phyloP scores from a whole-genome alignment of 768 basidiomycete species.

The Coprinopsis cinerea region DNA sequence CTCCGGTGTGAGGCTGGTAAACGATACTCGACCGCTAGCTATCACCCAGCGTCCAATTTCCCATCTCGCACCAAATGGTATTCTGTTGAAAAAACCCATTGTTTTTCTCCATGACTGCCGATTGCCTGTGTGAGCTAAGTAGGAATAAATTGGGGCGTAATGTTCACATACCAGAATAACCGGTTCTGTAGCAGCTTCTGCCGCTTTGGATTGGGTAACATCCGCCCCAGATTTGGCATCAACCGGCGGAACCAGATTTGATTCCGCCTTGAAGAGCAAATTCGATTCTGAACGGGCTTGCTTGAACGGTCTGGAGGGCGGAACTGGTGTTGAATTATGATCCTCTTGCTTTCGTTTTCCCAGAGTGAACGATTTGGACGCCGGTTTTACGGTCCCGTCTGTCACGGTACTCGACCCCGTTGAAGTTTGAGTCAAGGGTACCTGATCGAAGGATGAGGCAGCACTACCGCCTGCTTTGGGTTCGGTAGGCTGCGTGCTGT shows the following conservation, averaged over 20 bases:
- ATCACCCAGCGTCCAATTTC: background rate
- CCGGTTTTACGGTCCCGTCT: background rate
- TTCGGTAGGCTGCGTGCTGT: no score
- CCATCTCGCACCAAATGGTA: constrained; percentile 1
- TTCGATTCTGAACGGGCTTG: background rate
- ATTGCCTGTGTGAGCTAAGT: background rate
- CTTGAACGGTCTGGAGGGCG: background rate
- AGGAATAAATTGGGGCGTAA: background rate
- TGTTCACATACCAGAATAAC: background rate
- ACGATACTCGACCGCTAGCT: background rate
- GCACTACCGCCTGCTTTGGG: no score
- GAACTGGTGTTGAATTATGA: background rate
- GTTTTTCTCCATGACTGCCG: background rate
- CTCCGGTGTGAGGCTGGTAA: background rate
- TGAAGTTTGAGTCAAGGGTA: background rate
- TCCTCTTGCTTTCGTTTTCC: background rate
- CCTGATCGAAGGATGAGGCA: background rate
- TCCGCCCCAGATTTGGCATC: no score
- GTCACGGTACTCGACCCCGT: background rate
- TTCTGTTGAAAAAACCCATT: background rate
- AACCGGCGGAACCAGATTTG: no score
- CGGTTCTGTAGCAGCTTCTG: background rate
- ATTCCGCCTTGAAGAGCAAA: background rate
- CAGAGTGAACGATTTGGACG: background rate
- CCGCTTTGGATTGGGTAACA: no score